Base-by-base conservation (phyloP, 495 filamentous ascomycete species). In the Darksidea phi region DNA sequence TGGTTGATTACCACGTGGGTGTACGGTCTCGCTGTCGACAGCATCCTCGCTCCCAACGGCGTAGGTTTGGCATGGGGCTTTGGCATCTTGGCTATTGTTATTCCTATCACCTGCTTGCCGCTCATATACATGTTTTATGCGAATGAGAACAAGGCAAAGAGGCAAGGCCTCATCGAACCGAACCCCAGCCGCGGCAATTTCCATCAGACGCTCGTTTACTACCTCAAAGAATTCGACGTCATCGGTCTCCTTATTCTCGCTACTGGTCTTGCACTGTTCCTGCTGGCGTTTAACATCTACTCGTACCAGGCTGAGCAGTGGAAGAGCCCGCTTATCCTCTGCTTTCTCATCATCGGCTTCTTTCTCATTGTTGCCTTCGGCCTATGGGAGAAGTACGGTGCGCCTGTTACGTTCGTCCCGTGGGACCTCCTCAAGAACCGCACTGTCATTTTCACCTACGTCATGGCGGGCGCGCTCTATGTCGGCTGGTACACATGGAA, bases 151-250 rank as follows among this genome's bases (percentile, higher is more conserved):
- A 71, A 72, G 32, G 72, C 72, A 0, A 51, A 54, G 51, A 69
- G 64, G 25, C 15, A 79, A 32, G 79, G 81, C 24, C 58, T 83
- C 47, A 74, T 84, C 32, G 68, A 69, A n/a, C 72, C 70, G 6
- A 61, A 74, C 1, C 47, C 67, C 5, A 81, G 71, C 67, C 73
- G 74, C 17, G 76, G 84, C 6, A 83, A 79, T 4, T 60, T 65
- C 23, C 59, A 61, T 42, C 71, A 84, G 64, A 78, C 77, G 0
- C 63, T 84, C 47, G 58, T 70, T 46, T 76, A 85, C 70, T 85
- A 87, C 69, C 58, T 75, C 56, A 74, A 80, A 48, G 82, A 90
- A 66, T 84, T 86, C 60, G 86, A 89, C 64, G 67, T 85, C 34
- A 74, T 85, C 28, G 86, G 86, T 50, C 75, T 86, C 17, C 54